Base-by-base conservation (phyloP, 2,329 filamentous ascomycete species). In the Aspergillus sp. region DNA sequence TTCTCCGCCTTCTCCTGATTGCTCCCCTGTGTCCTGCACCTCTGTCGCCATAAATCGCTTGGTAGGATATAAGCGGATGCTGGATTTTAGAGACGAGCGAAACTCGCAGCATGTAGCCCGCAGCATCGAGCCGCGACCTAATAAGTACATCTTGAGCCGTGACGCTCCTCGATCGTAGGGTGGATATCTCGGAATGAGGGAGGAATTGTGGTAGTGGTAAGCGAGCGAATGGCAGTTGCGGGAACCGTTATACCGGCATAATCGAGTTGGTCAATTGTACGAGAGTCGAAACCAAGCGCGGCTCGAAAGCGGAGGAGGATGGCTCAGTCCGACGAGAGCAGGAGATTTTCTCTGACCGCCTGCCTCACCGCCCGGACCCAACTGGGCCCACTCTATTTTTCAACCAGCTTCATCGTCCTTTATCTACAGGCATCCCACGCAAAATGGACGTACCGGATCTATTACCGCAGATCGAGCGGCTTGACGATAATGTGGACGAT, bases 401-500 rank as follows among this genome's bases (percentile, higher is more conserved):
- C 15, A 13, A 4, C 8, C 40, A 24, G 16, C 10, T 42, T 32
- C 24, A 33, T 19, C 37, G 22, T 42, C 15, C 38, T 41, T 48
- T 44, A n/a, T n/a, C 44, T 39, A 44, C 36, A 30, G 38, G 30
- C 30, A 32, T 29, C 6, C 34, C 26, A 28, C 29, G 32, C 35
- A 34, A 31, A 24, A 75, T 76, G 72, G 72, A 76, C 24, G 56
- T 64, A 11, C 42, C 63, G 42, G 71, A 82, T 51, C 68, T 91
- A 33, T 62, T 71, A 7, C 74, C 80, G 17, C 72, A 83, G 32
- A 67, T 93, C 31, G 76, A 82, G 48, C 73, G 79, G 55, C 75
- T 95, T 32, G 80, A 86, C 44, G 73, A 75, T 45, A 77, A 86
- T 55, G 74, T 96, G 31, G 83, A 93, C 60, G 74, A 80, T 34